phyloP scores from a whole-genome alignment of 2,329 filamentous ascomycete species.

The Magnaporthiopsis rhizophila region DNA sequence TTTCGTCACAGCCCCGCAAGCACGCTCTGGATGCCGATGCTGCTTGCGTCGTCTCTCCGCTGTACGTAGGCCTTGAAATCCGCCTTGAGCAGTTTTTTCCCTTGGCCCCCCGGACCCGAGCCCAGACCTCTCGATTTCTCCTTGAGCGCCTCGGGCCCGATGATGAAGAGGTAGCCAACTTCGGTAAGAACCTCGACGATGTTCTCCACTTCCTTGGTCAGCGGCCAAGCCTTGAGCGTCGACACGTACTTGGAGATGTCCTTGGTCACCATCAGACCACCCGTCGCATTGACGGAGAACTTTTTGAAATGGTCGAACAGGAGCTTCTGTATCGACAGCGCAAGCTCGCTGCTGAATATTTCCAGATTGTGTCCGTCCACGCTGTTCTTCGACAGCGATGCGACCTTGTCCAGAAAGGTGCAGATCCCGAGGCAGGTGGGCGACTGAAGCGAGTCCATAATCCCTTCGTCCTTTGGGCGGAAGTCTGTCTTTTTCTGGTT shows the following conservation, averaged over 20 bases:
- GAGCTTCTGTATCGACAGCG: conserved; percentile 65
- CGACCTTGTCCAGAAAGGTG: conserved; percentile 66
- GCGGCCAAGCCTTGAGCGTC: conserved; percentile 73
- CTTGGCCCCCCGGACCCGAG: conserved; percentile 29
- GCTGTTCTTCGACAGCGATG: conserved; percentile 54
- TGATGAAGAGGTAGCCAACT: conserved; percentile 92
- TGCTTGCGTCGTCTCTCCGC: conserved; percentile 75
- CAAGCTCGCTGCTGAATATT: conserved; percentile 76
- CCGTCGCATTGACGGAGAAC: conserved; percentile 86
- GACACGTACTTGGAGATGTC: conserved; percentile 92
- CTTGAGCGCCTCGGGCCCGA: conserved; percentile 69
- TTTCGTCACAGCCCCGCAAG: conserved; percentile 14
- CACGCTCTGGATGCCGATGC: conserved; percentile 31
- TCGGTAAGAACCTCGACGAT: conserved; percentile 82
- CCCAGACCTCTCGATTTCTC: conserved; percentile 59
- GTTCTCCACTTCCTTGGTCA: conserved; percentile 58
- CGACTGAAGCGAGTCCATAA: conserved; percentile 73
- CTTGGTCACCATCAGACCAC: conserved; percentile 90
- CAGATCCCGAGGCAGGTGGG: conserved; percentile 75
- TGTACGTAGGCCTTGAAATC: conserved; percentile 80
- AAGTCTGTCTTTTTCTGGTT: conserved; percentile 86
- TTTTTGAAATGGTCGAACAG: conserved; percentile 92
- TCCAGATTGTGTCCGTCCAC: conserved; percentile 80
- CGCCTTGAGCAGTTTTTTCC: conserved; percentile 52
- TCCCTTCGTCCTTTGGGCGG: conserved; percentile 62